Conservation (phyloP, 2,329 filamentous ascomycete genomes). For the Pseudogymnoascus sp. region DNA sequence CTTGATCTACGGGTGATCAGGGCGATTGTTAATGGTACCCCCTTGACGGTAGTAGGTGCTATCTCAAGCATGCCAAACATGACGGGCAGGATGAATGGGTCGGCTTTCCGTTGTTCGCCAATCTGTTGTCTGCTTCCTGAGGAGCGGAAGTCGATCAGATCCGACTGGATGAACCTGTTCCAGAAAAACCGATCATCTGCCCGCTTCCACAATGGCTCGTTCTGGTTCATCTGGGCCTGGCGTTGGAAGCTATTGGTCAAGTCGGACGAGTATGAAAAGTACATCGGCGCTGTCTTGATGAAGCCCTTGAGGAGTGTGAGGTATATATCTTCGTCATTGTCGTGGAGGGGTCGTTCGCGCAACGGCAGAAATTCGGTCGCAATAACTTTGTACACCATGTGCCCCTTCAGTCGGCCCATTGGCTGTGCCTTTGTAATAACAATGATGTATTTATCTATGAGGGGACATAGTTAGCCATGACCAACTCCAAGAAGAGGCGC, state of each 20-base stretch:
- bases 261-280: constrained; percentile 96
- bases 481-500: constrained; percentile 11
- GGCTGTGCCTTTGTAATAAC: constrained; percentile 91
- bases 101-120: constrained; percentile 64
- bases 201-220: constrained; percentile 75
- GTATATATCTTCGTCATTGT: constrained; percentile 91
- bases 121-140: constrained; percentile 52
- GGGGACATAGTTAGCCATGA: neutral
- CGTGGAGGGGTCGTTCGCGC: constrained; percentile 82
- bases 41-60: constrained; percentile 75
- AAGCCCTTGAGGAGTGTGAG: constrained; percentile 72
- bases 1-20: constrained; percentile 85
- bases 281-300: constrained; percentile 80
- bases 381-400: constrained; percentile 91
- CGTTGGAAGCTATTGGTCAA: constrained; percentile 95
- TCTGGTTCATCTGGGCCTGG: constrained; percentile 67
- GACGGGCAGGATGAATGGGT: constrained; percentile 89
- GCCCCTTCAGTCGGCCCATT: constrained; percentile 83
- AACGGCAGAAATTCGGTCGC: constrained; percentile 89
- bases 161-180: constrained; percentile 87
- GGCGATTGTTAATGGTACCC: constrained; percentile 71
- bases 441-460: constrained; percentile 83
- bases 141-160: constrained; percentile 81
- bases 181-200: constrained; percentile 98
- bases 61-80: constrained; percentile 97